phyloP scores from a whole-genome alignment of 2,329 filamentous ascomycete genomes.

The Anthostomella pinea region DNA sequence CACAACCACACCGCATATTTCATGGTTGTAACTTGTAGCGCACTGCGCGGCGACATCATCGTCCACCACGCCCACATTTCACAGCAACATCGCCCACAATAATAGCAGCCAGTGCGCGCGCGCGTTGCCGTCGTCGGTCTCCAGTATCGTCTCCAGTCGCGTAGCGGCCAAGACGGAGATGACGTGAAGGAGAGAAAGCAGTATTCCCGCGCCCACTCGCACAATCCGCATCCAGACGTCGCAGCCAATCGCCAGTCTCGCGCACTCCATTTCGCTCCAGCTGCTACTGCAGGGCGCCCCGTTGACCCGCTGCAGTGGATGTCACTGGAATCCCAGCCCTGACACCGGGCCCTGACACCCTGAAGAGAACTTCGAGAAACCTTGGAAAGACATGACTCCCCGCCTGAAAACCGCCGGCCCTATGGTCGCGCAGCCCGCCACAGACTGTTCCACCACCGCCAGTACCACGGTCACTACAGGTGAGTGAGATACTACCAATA shows the following conservation, averaged over 20 bases:
- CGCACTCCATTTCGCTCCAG: neutral
- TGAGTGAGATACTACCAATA: too few species aligned
- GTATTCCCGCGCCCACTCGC: neutral
- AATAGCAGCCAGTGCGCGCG: too few species aligned
- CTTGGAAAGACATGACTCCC: slow-evolving; percentile 16
- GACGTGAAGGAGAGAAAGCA: slow-evolving; percentile 3
- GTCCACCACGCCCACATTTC: too few species aligned
- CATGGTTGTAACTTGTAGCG: too few species aligned
- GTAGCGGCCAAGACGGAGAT: slow-evolving; percentile 1
- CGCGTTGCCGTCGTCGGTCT: neutral
- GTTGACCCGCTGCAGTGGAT: slow-evolving; percentile 1
- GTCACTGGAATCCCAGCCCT: too few species aligned
- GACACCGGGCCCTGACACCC: neutral
- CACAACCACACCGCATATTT: too few species aligned
- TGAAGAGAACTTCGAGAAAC: neutral
- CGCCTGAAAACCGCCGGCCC: slow-evolving; percentile 15
- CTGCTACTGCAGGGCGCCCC: slow-evolving; percentile 1
- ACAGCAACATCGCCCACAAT: too few species aligned
- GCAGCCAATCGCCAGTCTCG: slow-evolving; percentile 2
- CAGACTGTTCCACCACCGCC: too few species aligned
- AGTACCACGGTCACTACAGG: slow-evolving; percentile 17
- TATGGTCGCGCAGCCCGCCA: slow-evolving; percentile 21
- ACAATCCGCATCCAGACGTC: neutral
- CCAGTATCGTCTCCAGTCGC: neutral
- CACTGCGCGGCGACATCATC: too few species aligned